Evolutionary conservation across 2,329 filamentous ascomycete species (phyloP).

Genomic region (Herpotrichia juniperi): DNA sequence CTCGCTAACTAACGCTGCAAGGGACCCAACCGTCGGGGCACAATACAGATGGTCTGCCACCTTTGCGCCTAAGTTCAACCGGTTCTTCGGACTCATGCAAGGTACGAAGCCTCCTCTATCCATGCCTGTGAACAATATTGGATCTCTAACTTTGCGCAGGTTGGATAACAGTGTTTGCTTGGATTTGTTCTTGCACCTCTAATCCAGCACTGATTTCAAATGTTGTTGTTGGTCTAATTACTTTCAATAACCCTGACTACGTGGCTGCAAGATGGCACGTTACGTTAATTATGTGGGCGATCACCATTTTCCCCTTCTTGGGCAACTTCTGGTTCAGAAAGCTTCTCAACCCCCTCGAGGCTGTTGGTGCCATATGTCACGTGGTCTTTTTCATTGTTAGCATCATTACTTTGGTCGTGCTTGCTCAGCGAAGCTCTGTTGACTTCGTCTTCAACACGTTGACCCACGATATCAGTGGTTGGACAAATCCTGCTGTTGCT

Average conservation of each 20-base stretch:
- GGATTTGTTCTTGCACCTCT: constrained; percentile 37
- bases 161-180: constrained; percentile 49
- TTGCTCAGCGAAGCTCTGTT: constrained; percentile 46
- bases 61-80: constrained; percentile 26
- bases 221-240: constrained; percentile 25
- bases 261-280: constrained; percentile 51
- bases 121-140: background rate
- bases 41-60: constrained; percentile 35
- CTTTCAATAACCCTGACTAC: constrained; percentile 50
- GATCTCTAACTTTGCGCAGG: constrained; percentile 41
- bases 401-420: constrained; percentile 51
- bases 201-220: constrained; percentile 34
- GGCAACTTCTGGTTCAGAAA: constrained; percentile 53
- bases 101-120: constrained; percentile 12
- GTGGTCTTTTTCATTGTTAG: constrained; percentile 57
- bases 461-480: constrained; percentile 49
- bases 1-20: constrained; percentile 3
- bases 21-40: constrained; percentile 34
- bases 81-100: constrained; percentile 34
- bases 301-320: constrained; percentile 43
- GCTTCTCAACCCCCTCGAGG: constrained; percentile 53
- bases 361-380: constrained; percentile 52
- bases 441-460: constrained; percentile 54
- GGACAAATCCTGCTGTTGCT: constrained; percentile 51
- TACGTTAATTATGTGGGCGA: constrained; percentile 54